phyloP scores from a whole-genome alignment of 2,329 filamentous ascomycete genomes.

The Bipolaris oryzae region DNA sequence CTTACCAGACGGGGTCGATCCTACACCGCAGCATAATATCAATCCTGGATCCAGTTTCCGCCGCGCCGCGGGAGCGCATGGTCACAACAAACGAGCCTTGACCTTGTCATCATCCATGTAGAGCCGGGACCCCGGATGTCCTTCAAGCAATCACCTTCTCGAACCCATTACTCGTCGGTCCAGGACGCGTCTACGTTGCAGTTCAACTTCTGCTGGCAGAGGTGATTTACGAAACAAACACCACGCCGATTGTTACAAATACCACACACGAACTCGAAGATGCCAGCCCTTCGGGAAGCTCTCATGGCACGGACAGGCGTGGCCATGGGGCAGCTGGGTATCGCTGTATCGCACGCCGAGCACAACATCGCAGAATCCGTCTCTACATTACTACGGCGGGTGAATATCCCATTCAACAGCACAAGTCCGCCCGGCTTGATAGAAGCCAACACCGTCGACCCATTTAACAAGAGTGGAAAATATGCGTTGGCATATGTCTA shows the following conservation, averaged over 20 bases:
- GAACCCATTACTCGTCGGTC: slow-evolving; percentile 17
- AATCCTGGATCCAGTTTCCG: slow-evolving; percentile 30
- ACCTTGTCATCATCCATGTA: slow-evolving; percentile 43
- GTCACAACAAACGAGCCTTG: slow-evolving; percentile 30
- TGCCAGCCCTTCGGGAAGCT: slow-evolving; percentile 44
- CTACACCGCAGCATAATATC: slow-evolving; percentile 25
- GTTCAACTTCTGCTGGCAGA: slow-evolving; percentile 45
- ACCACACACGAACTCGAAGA: slow-evolving; percentile 26
- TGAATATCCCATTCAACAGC: slow-evolving; percentile 62
- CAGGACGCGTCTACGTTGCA: slow-evolving; percentile 27
- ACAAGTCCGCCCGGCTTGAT: slow-evolving; percentile 62
- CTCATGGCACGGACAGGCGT: slow-evolving; percentile 36
- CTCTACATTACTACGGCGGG: slow-evolving; percentile 50
- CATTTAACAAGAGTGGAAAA: slow-evolving; percentile 81
- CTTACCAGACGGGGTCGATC: slow-evolving; percentile 31
- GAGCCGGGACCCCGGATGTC: slow-evolving; percentile 28
- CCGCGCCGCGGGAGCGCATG: slow-evolving; percentile 42
- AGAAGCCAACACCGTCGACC: slow-evolving; percentile 68
- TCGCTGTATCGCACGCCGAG: slow-evolving; percentile 36
- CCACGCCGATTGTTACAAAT: slow-evolving; percentile 16
- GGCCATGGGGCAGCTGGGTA: slow-evolving; percentile 38
- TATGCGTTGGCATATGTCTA: slow-evolving; percentile 90
- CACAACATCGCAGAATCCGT: slow-evolving; percentile 35
- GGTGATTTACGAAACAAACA: slow-evolving; percentile 33
- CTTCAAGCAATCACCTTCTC: slow-evolving; percentile 30